These are phyloP conservation scores for Starmera quercuum DNA, from an alignment of 805 yeast species.

Conservation along the genomic window DNA sequence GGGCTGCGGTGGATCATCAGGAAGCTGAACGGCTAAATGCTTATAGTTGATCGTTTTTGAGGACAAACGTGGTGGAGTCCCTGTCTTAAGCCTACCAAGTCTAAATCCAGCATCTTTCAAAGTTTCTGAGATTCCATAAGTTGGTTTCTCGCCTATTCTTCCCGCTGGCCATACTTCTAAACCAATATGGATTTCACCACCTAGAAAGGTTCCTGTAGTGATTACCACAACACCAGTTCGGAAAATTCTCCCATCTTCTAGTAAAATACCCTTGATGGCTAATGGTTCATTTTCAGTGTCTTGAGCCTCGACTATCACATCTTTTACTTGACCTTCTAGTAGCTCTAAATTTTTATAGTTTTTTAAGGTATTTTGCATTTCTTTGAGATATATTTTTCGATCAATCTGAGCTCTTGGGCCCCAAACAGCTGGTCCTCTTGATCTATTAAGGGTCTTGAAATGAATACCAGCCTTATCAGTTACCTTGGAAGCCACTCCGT, in stretches of 20 bases:
- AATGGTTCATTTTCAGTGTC: slow-evolving; percentile 7
- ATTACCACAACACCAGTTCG: slow-evolving; percentile 66
- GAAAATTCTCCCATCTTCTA: slow-evolving; percentile 58
- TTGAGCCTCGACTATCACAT: slow-evolving; percentile 54
- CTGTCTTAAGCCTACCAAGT: slow-evolving; percentile 88
- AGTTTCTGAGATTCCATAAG: slow-evolving; percentile 82
- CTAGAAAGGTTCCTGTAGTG: slow-evolving; percentile 92
- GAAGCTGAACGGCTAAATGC: slow-evolving; percentile 59
- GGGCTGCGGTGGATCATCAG: slow-evolving; percentile 82
- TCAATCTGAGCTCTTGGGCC: slow-evolving; percentile 98
- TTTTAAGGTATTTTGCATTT: slow-evolving; percentile 66
- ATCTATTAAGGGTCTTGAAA: slow-evolving; percentile 75
- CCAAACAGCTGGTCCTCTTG: slow-evolving; percentile 96
- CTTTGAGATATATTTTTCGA: slow-evolving; percentile 63
- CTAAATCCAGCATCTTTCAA: slow-evolving; percentile 69
- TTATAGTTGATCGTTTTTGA: slow-evolving; percentile 62
- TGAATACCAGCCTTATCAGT: slow-evolving; percentile 92
- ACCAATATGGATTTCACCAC: slow-evolving; percentile 94
- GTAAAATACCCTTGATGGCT: slow-evolving; percentile 61
- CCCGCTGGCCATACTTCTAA: slow-evolving; percentile 78
- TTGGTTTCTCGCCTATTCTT: slow-evolving; percentile 85
- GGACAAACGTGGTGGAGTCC: slow-evolving; percentile 90
- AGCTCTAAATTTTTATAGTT: slow-evolving; percentile 47
- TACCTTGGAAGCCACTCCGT: slow-evolving; percentile 82
- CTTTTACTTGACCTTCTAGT: slow-evolving; percentile 74